phyloP scores from a whole-genome alignment of 2,329 filamentous ascomycete genomes.

The Keithomyces neogunnii region DNA sequence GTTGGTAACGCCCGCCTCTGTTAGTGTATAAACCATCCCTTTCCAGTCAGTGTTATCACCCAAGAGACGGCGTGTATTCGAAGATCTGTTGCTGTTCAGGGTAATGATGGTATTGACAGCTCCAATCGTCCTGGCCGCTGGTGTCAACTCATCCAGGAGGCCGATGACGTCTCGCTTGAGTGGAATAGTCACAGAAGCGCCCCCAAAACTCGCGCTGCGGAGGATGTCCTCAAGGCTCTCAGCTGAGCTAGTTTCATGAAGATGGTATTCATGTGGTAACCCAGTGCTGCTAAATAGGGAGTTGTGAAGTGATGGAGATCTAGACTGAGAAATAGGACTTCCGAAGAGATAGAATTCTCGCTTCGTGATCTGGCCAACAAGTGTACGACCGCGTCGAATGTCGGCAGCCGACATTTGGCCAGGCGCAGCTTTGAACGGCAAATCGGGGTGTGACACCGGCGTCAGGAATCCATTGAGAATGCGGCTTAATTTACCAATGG shows the following conservation, averaged over 20 bases:
- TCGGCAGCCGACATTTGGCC: slow-evolving; percentile 87
- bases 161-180: slow-evolving; percentile 84
- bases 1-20: slow-evolving; percentile 51
- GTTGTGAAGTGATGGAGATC: slow-evolving; percentile 87
- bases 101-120: slow-evolving; percentile 92
- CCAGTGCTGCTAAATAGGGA: slow-evolving; percentile 67
- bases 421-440: slow-evolving; percentile 91
- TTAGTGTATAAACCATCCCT: slow-evolving; percentile 78
- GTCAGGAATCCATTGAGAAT: slow-evolving; percentile 91
- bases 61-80: slow-evolving; percentile 46
- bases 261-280: slow-evolving; percentile 74
- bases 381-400: slow-evolving; percentile 67
- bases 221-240: slow-evolving; percentile 57
- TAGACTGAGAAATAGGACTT: slow-evolving; percentile 70
- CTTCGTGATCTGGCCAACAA: slow-evolving; percentile 69
- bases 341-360: slow-evolving; percentile 85
- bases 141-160: slow-evolving; percentile 70
- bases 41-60: slow-evolving; percentile 96
- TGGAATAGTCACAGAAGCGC: slow-evolving; percentile 91
- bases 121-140: slow-evolving; percentile 74
- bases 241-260: slow-evolving; percentile 63
- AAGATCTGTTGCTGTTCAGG: slow-evolving; percentile 21
- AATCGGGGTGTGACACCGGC: slow-evolving; percentile 77
- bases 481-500: slow-evolving; percentile 76
- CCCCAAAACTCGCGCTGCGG: slow-evolving; percentile 68